Conservation (phyloP, 202 grass and related monocot genomes). For the Zoysia matrella region DNA sequence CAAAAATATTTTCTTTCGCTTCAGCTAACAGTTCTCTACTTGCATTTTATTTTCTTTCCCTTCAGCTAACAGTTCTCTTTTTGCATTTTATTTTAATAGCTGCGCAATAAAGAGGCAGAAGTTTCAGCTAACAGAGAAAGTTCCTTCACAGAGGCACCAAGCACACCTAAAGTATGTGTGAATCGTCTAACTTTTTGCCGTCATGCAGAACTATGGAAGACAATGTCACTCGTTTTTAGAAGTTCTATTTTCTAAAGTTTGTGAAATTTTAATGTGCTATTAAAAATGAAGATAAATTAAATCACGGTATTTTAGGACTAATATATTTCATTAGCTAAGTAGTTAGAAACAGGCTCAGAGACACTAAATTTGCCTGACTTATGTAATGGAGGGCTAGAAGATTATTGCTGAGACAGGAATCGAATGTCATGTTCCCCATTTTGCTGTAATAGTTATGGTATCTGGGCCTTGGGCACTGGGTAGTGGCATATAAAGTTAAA, state of each 20-base stretch:
- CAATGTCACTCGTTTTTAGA: constrained; percentile 1
- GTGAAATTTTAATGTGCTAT: not conserved
- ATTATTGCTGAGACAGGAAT: not conserved
- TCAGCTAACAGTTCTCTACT: constrained; percentile 6
- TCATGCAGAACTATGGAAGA: not conserved
- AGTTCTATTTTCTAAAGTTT: constrained; percentile 29
- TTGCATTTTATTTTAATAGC: too few relatives aligned
- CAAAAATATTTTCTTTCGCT: constrained; percentile 7
- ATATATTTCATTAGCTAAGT: constrained; percentile 8
- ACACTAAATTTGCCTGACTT: not conserved
- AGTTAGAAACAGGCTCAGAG: not conserved
- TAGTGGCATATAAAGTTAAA: too few relatives aligned
- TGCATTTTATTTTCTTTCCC: too few relatives aligned
- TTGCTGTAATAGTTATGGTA: constrained; percentile 18
- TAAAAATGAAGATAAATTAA: not conserved
- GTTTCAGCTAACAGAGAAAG: constrained; percentile 78
- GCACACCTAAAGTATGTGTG: constrained; percentile 78
- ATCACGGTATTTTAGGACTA: not conserved
- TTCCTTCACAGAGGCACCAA: constrained; percentile 77
- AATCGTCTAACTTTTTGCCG: not conserved
- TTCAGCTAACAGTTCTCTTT: too few relatives aligned
- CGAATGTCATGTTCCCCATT: not conserved
- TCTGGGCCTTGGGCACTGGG: not conserved
- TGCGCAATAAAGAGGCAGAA: constrained; percentile 52
- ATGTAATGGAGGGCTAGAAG: not conserved